A percentile compares a stretch with the other conserved stretches of the same genome.
Conservation (phyloP, 192 early-diverging fungal genomes). For the Umbelopsis vinacea region DNA sequence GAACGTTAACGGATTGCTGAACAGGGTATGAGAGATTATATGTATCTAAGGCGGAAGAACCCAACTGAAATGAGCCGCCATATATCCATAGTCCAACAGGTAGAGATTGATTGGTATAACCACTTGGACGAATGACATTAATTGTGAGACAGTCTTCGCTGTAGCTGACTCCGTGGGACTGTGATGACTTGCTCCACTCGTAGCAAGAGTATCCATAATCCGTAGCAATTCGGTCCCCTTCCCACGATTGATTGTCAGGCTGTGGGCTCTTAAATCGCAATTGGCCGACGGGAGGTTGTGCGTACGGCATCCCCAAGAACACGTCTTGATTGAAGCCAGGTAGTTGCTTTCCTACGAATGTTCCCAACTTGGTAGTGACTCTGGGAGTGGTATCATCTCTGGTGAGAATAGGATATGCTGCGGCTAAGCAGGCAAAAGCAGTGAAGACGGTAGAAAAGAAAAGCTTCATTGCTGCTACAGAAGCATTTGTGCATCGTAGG, state of each 20-base stretch:
- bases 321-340: constrained; percentile 4
- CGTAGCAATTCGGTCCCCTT: neutral
- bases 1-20: constrained; percentile 9
- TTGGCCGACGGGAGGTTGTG: constrained; percentile 41
- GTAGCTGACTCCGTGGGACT: constrained; percentile 28
- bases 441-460: neutral
- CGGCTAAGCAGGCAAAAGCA: neutral
- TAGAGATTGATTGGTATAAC: constrained; percentile 27
- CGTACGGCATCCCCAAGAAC: constrained; percentile 59
- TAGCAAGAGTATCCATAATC: constrained; percentile 27
- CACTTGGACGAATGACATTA: constrained; percentile 54
- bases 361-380: neutral
- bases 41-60: neutral
- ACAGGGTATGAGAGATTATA: constrained; percentile 19
- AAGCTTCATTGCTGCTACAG: neutral
- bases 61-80: constrained; percentile 11
- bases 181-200: constrained; percentile 23
- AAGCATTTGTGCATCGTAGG: neutral
- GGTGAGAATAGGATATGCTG: neutral
- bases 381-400: neutral
- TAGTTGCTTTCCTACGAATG: constrained; percentile 11
- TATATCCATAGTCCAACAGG: constrained; percentile 62
- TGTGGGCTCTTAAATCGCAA: constrained; percentile 47
- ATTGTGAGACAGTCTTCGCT: constrained; percentile 59
- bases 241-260: neutral